Evolutionary conservation across 768 basidiomycete genomes (phyloP).

Genomic region (Xerocomellus amylosporus): DNA sequence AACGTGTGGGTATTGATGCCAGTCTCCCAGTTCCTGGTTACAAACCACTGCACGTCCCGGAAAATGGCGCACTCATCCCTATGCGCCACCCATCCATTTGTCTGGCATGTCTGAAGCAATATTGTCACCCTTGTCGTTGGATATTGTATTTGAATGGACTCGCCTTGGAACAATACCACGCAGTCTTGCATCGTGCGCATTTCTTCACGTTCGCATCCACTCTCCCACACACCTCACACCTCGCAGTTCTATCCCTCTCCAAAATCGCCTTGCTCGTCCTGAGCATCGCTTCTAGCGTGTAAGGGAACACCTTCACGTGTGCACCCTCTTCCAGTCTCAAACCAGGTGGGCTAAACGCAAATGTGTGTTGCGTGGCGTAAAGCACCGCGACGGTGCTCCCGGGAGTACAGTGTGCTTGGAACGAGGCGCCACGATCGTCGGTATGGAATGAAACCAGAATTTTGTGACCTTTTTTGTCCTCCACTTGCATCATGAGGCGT

Average conservation of each 20-base stretch:
- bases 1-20: slow-evolving; percentile 14
- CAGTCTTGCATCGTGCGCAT: slow-evolving; percentile 28
- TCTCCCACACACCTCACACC: slow-evolving; percentile 24
- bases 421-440: slow-evolving; percentile 27
- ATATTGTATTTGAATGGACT: slow-evolving; percentile 1
- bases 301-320: slow-evolving; percentile 28
- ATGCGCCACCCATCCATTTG: slow-evolving; percentile 20
- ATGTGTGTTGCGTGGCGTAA: slow-evolving; percentile 29
- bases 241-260: slow-evolving; percentile 17
- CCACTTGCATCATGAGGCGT: slow-evolving; percentile 29
- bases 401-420: slow-evolving; percentile 20
- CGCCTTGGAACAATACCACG: slow-evolving; percentile 32
- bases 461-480: slow-evolving; percentile 26
- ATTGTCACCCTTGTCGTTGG: slow-evolving; percentile 3
- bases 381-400: slow-evolving; percentile 33
- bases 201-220: slow-evolving; percentile 19
- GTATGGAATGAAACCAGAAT: slow-evolving; percentile 32
- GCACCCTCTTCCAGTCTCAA: slow-evolving; percentile 26
- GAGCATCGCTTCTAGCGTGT: slow-evolving; percentile 27
- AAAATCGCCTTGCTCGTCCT: slow-evolving; percentile 21
- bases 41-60: slow-evolving; percentile 32
- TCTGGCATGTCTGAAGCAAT: slow-evolving; percentile 22
- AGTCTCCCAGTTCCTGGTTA: slow-evolving; percentile 28
- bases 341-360: slow-evolving; percentile 31
- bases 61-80: slow-evolving; percentile 24